phyloP scores from a whole-genome alignment of 1,284 basidiomycete genomes.

The Rhodotorula sp. region DNA sequence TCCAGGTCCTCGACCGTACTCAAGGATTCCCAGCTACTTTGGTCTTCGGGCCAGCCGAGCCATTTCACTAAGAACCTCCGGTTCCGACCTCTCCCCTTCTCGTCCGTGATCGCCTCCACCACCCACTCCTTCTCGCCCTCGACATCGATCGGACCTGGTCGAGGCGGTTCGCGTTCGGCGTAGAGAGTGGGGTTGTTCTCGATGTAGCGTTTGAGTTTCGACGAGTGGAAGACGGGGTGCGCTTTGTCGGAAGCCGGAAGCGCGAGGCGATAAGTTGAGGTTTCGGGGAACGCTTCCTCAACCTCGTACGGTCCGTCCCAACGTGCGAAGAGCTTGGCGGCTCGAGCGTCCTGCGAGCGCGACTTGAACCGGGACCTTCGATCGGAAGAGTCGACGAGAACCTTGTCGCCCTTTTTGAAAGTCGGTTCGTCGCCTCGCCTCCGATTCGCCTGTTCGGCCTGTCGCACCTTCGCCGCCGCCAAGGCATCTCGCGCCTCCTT shows the following conservation, averaged over 20 bases:
- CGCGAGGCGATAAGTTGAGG: too few relatives aligned
- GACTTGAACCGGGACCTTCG: neutral
- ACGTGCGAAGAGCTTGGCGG: slow-evolving; percentile 5
- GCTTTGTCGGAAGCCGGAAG: slow-evolving; percentile 46
- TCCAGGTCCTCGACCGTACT: neutral
- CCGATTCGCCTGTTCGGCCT: neutral
- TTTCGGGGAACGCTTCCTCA: too few relatives aligned
- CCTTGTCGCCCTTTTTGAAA: neutral
- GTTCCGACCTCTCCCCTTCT: neutral
- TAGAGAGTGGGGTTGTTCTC: neutral
- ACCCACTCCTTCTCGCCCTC: slow-evolving; percentile 2
- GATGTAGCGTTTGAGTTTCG: slow-evolving; percentile 9
- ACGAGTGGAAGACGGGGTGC: slow-evolving; percentile 65
- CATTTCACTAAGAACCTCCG: neutral
- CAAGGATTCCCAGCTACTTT: neutral
- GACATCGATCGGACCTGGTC: slow-evolving; percentile 2
- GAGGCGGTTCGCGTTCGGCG: neutral
- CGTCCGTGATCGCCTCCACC: slow-evolving; percentile 6
- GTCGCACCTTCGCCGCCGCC: neutral
- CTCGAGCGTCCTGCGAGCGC: neutral
- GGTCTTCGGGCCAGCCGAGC: neutral
- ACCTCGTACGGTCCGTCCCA: slow-evolving; percentile 32
- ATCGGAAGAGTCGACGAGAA: neutral
- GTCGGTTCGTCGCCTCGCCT: too few relatives aligned
- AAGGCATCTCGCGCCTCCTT: neutral